Evolutionary conservation across 805 yeast species (phyloP).

Genomic region (Kodamaea leandrae): DNA sequence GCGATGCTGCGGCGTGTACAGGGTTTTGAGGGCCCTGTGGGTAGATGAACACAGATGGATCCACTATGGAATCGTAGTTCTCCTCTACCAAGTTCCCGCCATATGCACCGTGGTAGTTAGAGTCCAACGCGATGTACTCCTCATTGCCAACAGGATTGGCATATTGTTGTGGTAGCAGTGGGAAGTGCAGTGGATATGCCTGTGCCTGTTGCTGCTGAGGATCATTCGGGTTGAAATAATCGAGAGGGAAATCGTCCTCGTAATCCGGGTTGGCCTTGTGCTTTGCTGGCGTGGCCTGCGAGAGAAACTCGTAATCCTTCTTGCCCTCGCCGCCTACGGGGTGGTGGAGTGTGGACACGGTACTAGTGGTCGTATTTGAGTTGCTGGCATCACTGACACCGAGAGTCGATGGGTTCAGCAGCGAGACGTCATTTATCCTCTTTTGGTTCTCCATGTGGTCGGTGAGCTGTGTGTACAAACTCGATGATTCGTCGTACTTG

Average conservation of each 20-base stretch:
- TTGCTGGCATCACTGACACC: constrained; percentile 2
- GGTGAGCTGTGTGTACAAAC: constrained; percentile 55
- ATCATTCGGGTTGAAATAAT: constrained; percentile 52
- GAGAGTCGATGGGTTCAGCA: constrained; percentile 2
- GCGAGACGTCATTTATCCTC: constrained; percentile 8
- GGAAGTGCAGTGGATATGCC: background rate
- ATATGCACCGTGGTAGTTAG: constrained; percentile 16
- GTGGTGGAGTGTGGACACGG: constrained; percentile 7
- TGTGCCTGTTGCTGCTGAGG: constrained; percentile 14
- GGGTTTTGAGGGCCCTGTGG: constrained; percentile 11
- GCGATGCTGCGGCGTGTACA: constrained; percentile 15
- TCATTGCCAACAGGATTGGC: constrained; percentile 16
- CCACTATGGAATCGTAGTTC: constrained; percentile 21
- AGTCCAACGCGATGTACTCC: constrained; percentile 25
- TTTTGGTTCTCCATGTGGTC: constrained; percentile 39
- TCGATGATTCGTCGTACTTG: constrained; percentile 52
- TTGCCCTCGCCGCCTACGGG: constrained; percentile 10
- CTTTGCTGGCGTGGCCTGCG: constrained; percentile 24
- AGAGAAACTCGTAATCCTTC: constrained; percentile 16
- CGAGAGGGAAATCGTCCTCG: constrained; percentile 71
- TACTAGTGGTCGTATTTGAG: background rate
- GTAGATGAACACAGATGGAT: constrained; percentile 19
- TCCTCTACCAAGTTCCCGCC: constrained; percentile 14
- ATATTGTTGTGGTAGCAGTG: constrained; percentile 7
- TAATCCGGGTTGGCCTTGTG: constrained; percentile 27